Conservation (phyloP, 2,329 filamentous ascomycete species). For the Talaromyces sp. region DNA sequence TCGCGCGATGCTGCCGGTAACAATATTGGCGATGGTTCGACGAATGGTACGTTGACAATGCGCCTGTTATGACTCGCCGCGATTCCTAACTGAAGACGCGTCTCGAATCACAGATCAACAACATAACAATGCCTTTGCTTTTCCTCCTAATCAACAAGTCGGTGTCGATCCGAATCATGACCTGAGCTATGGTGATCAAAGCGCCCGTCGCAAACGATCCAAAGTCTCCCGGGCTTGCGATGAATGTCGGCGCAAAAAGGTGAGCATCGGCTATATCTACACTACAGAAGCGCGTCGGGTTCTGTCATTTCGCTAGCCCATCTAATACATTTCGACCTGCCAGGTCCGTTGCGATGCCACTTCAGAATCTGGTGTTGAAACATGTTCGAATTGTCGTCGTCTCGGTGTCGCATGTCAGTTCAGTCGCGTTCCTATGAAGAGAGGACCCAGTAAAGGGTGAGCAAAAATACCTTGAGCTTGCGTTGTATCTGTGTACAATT, state of each 20-base stretch:
- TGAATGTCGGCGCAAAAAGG: conserved; percentile 81
- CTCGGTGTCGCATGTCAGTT: conserved; percentile 76
- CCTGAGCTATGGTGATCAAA: conserved; percentile 55
- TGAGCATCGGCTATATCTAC: conserved; percentile 25
- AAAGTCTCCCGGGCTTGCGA: conserved; percentile 89
- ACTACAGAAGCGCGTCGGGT: conserved; percentile 21
- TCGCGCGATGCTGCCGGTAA: conserved; percentile 45
- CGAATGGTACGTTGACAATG: conserved; percentile 36
- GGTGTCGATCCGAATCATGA: conserved; percentile 46
- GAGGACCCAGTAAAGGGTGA: conserved; percentile 83
- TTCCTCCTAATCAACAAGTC: conserved; percentile 43
- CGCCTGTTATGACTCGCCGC: conserved; percentile 38
- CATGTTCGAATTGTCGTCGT: conserved; percentile 77
- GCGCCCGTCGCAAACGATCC: conserved; percentile 69
- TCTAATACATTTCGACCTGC: background rate
- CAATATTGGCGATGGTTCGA: conserved; percentile 40
- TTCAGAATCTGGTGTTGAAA: conserved; percentile 66
- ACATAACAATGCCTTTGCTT: conserved; percentile 41
- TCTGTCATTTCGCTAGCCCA: background rate
- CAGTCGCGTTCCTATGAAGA: conserved; percentile 81
- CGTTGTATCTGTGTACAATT: background rate
- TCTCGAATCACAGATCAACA: conserved; percentile 37
- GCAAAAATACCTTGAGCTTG: background rate
- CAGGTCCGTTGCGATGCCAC: conserved; percentile 79
- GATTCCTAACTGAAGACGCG: conserved; percentile 37